Conservation (phyloP, 768 basidiomycete species). For the Boletus patriciae region DNA sequence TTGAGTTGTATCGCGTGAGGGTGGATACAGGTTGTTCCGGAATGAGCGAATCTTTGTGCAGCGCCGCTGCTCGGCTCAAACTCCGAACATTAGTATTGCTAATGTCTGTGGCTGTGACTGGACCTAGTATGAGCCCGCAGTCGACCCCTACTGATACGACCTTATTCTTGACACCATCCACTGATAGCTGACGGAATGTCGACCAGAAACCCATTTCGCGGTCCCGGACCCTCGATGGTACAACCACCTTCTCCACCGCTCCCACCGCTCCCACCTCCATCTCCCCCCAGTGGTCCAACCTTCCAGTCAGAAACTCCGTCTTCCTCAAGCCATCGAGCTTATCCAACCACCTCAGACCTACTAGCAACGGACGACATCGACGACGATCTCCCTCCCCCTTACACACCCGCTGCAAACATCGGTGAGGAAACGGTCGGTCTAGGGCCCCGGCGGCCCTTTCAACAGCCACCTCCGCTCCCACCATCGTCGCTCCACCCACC, state of each 20-base stretch:
- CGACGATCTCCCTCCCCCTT: conserved; percentile 71
- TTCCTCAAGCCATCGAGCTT: neutral
- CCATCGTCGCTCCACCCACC: neutral
- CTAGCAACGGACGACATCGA: conserved; percentile 20
- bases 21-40: no score
- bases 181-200: neutral
- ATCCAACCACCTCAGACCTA: neutral
- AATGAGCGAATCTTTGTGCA: no score
- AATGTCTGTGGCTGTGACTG: no score
- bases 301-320: no score
- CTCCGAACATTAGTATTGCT: no score
- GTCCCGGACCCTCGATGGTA: neutral
- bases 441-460: conserved; percentile 66
- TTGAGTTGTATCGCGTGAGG: no score
- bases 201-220: conserved; percentile 23
- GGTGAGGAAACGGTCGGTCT: conserved; percentile 65
- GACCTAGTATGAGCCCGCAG: neutral
- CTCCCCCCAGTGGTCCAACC: neutral
- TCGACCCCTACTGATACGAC: neutral
- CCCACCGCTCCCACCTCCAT: conserved; percentile 2
- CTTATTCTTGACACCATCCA: no score
- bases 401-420: conserved; percentile 56
- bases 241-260: conserved; percentile 8
- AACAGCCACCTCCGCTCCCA: conserved; percentile 35
- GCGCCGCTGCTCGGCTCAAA: no score